Evolutionary conservation across 2,329 filamentous ascomycete genomes (phyloP).

Genomic region (Fusarium hostae): DNA sequence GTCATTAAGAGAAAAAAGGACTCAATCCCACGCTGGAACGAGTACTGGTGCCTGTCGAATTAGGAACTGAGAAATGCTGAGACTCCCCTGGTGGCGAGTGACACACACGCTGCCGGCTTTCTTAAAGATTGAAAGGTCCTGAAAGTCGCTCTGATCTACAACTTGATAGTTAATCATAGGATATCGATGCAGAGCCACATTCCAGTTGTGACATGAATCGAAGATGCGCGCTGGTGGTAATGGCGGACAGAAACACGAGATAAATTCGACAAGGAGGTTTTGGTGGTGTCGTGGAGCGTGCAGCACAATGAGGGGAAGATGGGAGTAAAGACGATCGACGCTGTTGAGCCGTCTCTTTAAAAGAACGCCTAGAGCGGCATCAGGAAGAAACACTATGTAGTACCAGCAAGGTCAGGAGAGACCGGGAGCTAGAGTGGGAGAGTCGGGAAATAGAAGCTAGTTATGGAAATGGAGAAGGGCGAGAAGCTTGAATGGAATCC

Average conservation of each 20-base stretch:
- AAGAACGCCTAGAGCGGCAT: conserved; percentile 7
- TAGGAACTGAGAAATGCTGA: conserved; percentile 24
- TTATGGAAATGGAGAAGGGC: conserved; percentile 38
- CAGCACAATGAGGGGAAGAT: conserved; percentile 12
- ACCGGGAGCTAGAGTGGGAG: conserved; percentile 11
- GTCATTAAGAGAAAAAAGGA: conserved; percentile 5
- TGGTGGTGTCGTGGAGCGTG: conserved; percentile 1
- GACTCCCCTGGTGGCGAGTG: conserved; percentile 29
- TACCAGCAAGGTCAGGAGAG: conserved; percentile 9
- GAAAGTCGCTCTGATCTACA: neutral
- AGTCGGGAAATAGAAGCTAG: conserved; percentile 32
- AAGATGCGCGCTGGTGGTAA: neutral
- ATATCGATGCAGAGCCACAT: neutral
- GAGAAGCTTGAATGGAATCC: conserved; percentile 37
- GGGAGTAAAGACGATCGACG: neutral
- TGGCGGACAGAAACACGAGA: neutral
- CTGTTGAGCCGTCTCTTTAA: neutral
- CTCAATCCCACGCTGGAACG: conserved; percentile 6
- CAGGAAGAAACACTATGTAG: neutral
- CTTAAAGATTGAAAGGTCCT: conserved; percentile 1
- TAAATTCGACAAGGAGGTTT: neutral
- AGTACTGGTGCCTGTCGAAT: conserved; percentile 20
- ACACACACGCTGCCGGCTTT: conserved; percentile 12
- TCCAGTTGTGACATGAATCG: neutral
- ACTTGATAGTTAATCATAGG: neutral